phyloP scores from a whole-genome alignment of 2,329 filamentous ascomycete species.

The Mollisia scopiformis region DNA sequence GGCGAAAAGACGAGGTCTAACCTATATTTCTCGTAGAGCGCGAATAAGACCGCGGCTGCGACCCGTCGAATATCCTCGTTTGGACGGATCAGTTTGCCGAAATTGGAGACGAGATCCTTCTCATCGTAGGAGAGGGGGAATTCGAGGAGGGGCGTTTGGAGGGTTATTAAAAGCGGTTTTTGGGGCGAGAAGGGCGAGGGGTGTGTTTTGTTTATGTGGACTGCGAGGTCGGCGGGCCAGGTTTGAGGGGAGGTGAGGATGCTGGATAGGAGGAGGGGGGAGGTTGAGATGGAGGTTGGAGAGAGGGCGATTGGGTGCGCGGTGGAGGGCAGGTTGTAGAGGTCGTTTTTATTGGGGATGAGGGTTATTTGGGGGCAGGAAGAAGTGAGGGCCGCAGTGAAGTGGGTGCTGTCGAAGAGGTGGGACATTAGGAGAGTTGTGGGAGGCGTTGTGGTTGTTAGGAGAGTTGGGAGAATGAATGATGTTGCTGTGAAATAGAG shows the following conservation, averaged over 20 bases:
- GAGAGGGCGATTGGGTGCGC: constrained; percentile 4
- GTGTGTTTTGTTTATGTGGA: constrained; percentile 12
- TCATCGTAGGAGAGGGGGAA: constrained; percentile 40
- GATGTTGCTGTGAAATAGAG: constrained; percentile 33
- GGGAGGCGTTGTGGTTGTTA: constrained; percentile 1
- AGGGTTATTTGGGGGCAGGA: constrained; percentile 20
- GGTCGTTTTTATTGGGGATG: constrained; percentile 17
- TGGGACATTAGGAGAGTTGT: constrained; percentile 22
- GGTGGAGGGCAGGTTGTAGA: constrained; percentile 15
- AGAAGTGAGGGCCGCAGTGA: constrained; percentile 13
- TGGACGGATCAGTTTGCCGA: constrained; percentile 42
- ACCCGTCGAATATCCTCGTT: constrained; percentile 21
- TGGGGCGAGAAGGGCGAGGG: not conserved
- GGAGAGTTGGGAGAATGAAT: constrained; percentile 40
- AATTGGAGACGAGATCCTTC: constrained; percentile 35
- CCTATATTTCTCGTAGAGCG: constrained; percentile 30
- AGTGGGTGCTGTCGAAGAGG: constrained; percentile 24
- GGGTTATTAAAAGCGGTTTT: constrained; percentile 13
- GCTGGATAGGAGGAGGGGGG: constrained; percentile 5
- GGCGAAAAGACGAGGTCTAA: constrained; percentile 30
- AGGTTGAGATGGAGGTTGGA: not conserved
- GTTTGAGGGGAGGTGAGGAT: constrained; percentile 11
- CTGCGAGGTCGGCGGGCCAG: constrained; percentile 8
- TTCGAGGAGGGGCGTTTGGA: constrained; percentile 19
- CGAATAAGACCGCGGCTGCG: constrained; percentile 37